Conservation (phyloP, 495 filamentous ascomycete genomes). For the Filosporella fistucella region DNA sequence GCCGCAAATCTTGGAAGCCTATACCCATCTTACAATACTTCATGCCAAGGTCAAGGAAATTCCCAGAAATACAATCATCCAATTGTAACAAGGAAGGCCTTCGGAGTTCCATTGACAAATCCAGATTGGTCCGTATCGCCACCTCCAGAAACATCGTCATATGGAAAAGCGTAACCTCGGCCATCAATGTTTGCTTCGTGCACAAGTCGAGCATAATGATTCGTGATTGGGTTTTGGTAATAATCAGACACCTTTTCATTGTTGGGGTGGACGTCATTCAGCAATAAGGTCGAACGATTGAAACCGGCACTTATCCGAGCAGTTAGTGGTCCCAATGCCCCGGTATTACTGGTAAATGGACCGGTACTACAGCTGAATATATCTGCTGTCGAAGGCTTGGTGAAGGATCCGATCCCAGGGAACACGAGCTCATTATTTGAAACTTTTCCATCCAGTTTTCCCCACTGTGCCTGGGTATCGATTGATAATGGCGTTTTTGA, state of each 20-base stretch:
- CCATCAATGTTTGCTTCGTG: constrained; percentile 58
- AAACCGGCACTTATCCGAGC: constrained; percentile 67
- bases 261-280: constrained; percentile 44
- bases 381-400: constrained; percentile 53
- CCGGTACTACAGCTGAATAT: constrained; percentile 72
- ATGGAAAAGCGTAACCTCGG: constrained; percentile 72
- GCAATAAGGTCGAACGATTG: constrained; percentile 60
- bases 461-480: constrained; percentile 23
- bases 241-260: constrained; percentile 50
- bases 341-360: constrained; percentile 47
- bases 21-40: no score
- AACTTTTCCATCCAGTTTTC: constrained; percentile 50
- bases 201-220: constrained; percentile 67
- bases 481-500: constrained; percentile 33
- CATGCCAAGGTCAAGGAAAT: no score
- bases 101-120: constrained; percentile 19
- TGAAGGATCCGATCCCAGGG: constrained; percentile 41
- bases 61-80: constrained; percentile 5
- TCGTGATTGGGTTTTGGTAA: constrained; percentile 55
- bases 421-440: constrained; percentile 37
- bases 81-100: constrained; percentile 15
- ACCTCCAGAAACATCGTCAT: constrained; percentile 63
- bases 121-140: constrained; percentile 58
- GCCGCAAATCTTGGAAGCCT: no score
- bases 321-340: constrained; percentile 43